Evolutionary conservation across 208 protist genomes (phyloP).

Genomic region (Trypanosoma avium): DNA sequence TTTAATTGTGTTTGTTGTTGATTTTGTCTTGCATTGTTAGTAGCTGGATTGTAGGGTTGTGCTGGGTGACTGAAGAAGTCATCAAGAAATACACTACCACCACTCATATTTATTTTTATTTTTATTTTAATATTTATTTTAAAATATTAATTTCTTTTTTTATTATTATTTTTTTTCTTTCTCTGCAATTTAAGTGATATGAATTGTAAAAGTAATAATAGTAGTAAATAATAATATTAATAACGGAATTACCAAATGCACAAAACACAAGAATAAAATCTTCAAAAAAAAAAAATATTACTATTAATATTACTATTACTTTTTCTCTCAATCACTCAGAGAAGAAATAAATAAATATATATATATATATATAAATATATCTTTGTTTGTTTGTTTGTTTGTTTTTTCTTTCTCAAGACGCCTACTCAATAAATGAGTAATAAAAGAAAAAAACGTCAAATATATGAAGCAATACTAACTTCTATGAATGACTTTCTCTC

Average conservation of each 20-base stretch:
- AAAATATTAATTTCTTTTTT: constrained; percentile 2
- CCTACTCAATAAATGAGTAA: background rate
- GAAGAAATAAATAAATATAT: constrained; percentile 23
- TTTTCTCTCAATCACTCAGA: background rate
- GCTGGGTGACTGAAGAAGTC: constrained; percentile 16
- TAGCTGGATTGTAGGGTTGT: background rate
- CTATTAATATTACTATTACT: constrained; percentile 1
- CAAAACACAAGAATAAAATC: too few relatives aligned
- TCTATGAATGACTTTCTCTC: too few relatives aligned
- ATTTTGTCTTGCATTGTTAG: too few relatives aligned
- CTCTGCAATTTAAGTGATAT: too few relatives aligned
- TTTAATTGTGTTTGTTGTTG: background rate
- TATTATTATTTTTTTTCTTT: constrained; percentile 8
- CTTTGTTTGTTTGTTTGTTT: background rate
- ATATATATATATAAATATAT: constrained; percentile 13
- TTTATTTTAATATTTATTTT: background rate
- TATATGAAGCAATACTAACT: too few relatives aligned
- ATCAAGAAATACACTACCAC: constrained; percentile 24
- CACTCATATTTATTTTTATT: background rate
- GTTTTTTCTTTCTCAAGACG: background rate
- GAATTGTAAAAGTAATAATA: too few relatives aligned
- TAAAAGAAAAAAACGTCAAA: too few relatives aligned
- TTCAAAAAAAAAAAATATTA: constrained; percentile 1
- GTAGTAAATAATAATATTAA: too few relatives aligned
- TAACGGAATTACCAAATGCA: too few relatives aligned